Conservation (phyloP, 345 rosid genomes). For the Pistacia integerrima region DNA sequence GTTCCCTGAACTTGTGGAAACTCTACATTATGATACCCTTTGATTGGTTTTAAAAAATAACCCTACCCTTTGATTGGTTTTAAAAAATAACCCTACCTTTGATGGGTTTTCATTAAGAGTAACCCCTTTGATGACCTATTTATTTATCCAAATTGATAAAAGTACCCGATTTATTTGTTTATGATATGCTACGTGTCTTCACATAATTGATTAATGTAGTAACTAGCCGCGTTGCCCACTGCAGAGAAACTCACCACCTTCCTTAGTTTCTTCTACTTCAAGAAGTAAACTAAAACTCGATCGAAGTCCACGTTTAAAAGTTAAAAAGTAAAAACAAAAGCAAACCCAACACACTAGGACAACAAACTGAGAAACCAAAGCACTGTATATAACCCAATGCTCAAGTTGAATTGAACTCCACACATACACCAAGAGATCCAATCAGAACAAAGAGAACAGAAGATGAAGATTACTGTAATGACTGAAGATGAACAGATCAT, state of each 20-base stretch:
- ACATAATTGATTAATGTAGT: not conserved
- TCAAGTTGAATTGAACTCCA: too few relatives aligned
- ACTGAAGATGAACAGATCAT: constrained; percentile 87
- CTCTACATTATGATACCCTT: too few relatives aligned
- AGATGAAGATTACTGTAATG: constrained; percentile 92
- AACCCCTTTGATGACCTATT: too few relatives aligned
- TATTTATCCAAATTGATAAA: too few relatives aligned
- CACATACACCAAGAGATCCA: not conserved
- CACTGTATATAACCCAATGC: not conserved
- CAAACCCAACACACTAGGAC: too few relatives aligned
- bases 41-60: too few relatives aligned
- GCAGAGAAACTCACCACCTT: not conserved
- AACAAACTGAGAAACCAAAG: not conserved
- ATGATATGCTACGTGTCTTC: not conserved
- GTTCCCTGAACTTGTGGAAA: too few relatives aligned
- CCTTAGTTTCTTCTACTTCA: not conserved
- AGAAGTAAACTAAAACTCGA: not conserved
- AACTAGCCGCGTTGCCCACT: too few relatives aligned
- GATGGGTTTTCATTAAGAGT: too few relatives aligned
- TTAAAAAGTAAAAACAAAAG: not conserved
- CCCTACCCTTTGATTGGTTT: too few relatives aligned
- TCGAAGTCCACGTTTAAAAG: not conserved
- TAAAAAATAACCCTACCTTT: too few relatives aligned
- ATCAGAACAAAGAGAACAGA: not conserved
- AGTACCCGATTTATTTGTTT: too few relatives aligned